Base-by-base conservation (phyloP, 176 grass and related monocot species). In the Aechmea fasciata region DNA sequence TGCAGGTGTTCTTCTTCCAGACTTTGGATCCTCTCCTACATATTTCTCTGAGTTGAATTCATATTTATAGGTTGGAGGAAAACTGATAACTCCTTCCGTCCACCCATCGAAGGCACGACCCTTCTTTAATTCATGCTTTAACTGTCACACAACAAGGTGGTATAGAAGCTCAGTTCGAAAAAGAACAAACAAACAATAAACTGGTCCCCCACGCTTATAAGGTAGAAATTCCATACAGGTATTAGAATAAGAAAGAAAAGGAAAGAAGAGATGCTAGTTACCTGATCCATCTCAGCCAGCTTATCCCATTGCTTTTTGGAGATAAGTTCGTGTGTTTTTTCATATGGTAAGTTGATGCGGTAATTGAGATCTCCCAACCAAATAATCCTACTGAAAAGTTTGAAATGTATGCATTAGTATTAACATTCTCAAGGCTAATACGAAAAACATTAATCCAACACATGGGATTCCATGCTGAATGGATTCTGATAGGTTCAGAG, bases 331-430 rank as follows among this genome's bases (percentile, higher is more conserved):
- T 83, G 89, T 33, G 89, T n/a, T 73, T 65, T 89, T 72, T 90
- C 93, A 75, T 85, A 85, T 49, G 89, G 28, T 77, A 97, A 72
- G 33, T 97, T 83, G 70, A 97, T 83, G 66, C 89, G 79, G 24
- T 97, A 97, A 77, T 97, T 97, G 65, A 97, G 82, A 89, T 90
- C 93, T 48, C 93, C 93, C 33, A 97, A 80, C 89, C 86, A 97
- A 70, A 97, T 77, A 74, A 97, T 92, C 77, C 82, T 83, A 79
- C 93, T 92, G 89, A 83, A 90, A 96, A 80, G 11, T 11, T 71
- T 50, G 47, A 12, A 14, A 66, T 48, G 33, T 24, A 29, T 12
- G 59, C 22, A 70, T 50, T 63, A 55, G 49, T 14, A 70, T 62
- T 14, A 18, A 63, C 15, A 67, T 63, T 41, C 33, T 41, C 33